Base-by-base conservation (phyloP, 495 filamentous ascomycete genomes). In the Annulohypoxylon maeteangense region DNA sequence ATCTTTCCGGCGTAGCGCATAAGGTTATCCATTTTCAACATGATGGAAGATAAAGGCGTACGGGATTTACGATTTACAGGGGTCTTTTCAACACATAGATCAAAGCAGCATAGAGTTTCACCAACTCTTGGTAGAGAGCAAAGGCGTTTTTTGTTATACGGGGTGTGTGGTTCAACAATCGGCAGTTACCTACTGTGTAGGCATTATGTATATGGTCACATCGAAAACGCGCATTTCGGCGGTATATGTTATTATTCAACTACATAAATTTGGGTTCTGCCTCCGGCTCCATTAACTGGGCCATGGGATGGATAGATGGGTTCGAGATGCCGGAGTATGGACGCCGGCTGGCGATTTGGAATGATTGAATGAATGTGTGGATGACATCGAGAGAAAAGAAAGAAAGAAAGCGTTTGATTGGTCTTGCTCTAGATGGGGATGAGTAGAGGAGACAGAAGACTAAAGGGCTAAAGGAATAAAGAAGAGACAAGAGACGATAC, bases 1-100 rank as follows among this genome's bases (percentile, higher is more conserved):
- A 68, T 62, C 18, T 56, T 59, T 57, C 63, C 18, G 32, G 59
- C 54, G 42, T 34, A 68, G 59, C 54, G 65, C 45, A 72, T 59
- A 53, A 50, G 44, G 38, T 50, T 64, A 73, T 75, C 75, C 75
- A 68, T 53, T 61, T 74, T 76, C 74, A 76, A 76, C 74, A 76
- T 72, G 59, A 59, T 74, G 74, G 71, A 65, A 57, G 16, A 16
- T 27, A 31, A 74, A 51, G 75, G 75, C 72, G 75, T 75, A 70
- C 65, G 23, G 69, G 73, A 64, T 72, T 47, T 25, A 67, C 10
- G 14, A n/a, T 32, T 10, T 3, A 25, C 2, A 6, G 51, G 31
- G 23, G 23, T 31, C 14, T 57, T 27, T 70, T 70, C 71, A 70
- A 74, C 65, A 68, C n/a, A 55, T 69, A 62, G 55, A 66, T 29